Evolutionary conservation across 129 eudicot genomes (phyloP).

Genomic region (Flaveria robusta): DNA sequence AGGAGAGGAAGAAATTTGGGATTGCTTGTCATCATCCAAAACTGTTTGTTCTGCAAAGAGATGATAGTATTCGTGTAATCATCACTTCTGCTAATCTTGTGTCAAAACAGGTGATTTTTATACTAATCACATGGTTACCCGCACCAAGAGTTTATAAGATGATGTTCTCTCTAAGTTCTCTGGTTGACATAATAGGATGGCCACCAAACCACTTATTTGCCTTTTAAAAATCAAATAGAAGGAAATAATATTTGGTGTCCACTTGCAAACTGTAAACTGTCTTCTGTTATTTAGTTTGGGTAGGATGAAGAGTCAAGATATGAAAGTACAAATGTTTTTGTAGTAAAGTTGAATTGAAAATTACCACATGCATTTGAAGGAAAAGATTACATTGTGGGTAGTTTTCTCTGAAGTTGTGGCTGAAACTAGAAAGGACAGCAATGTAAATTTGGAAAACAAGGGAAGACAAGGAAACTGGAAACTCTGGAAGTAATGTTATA

Average conservation of each 20-base stretch:
- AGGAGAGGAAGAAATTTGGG: slow-evolving; percentile 72
- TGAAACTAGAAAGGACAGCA: not conserved
- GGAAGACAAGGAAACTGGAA: not conserved
- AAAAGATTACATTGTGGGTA: not conserved
- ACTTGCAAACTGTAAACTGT: not conserved
- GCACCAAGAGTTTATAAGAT: not conserved
- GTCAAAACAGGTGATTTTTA: slow-evolving; percentile 63
- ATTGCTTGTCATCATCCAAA: slow-evolving; percentile 94
- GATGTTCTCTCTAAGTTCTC: not conserved
- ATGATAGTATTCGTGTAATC: slow-evolving; percentile 71
- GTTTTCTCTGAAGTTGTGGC: not conserved
- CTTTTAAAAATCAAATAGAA: not conserved
- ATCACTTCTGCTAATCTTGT: slow-evolving; percentile 87
- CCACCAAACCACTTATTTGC: not conserved
- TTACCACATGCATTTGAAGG: not conserved
- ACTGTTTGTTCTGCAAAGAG: slow-evolving; percentile 75
- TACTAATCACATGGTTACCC: not conserved
- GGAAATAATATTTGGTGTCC: not conserved
- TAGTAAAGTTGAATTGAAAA: not conserved
- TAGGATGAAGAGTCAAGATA: not conserved
- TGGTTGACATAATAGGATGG: not conserved
- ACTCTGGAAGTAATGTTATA: not conserved
- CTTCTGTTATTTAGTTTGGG: not conserved
- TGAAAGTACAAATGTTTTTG: not conserved
- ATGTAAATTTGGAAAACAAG: not conserved